phyloP scores from a whole-genome alignment of 148 eudicot species.

The Pharnaceum exiguum region DNA sequence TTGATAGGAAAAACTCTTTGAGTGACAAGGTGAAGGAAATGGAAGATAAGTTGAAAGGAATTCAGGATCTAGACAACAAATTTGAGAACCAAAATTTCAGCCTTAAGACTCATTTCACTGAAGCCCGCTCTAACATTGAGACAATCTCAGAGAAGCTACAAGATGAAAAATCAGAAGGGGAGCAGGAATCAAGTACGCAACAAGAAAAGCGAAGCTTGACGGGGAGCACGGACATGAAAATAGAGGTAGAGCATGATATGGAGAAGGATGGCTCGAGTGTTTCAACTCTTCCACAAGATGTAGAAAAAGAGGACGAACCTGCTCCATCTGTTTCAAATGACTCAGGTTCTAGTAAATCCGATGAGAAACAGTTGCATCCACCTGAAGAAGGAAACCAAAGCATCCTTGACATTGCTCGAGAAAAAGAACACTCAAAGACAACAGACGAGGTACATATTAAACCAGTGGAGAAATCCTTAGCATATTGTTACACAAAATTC shows the following conservation, averaged over 20 bases:
- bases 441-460: constrained; percentile 20
- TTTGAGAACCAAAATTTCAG: constrained; percentile 36
- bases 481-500: no score
- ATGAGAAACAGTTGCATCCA: background rate
- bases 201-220: constrained; percentile 1
- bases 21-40: constrained; percentile 41
- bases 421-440: background rate
- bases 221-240: constrained; percentile 10
- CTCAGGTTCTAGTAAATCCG: background rate
- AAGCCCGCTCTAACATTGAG: constrained; percentile 39
- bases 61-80: constrained; percentile 46
- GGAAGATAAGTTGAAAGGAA: constrained; percentile 50
- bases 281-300: constrained; percentile 12
- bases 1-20: constrained; percentile 43
- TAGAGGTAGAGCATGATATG: background rate
- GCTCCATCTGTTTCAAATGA: constrained; percentile 2
- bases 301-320: background rate
- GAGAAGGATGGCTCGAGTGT: background rate
- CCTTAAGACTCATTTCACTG: constrained; percentile 43
- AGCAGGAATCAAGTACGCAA: constrained; percentile 15
- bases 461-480: no score
- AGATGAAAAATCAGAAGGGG: constrained; percentile 51
- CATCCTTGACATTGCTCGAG: constrained; percentile 7
- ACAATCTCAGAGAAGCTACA: constrained; percentile 45
- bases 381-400: background rate